Evolutionary conservation across 306 rosid genomes (phyloP), one percentile per base, ranked within the genome.

Genomic region (Cucurbita pepo): DNA sequence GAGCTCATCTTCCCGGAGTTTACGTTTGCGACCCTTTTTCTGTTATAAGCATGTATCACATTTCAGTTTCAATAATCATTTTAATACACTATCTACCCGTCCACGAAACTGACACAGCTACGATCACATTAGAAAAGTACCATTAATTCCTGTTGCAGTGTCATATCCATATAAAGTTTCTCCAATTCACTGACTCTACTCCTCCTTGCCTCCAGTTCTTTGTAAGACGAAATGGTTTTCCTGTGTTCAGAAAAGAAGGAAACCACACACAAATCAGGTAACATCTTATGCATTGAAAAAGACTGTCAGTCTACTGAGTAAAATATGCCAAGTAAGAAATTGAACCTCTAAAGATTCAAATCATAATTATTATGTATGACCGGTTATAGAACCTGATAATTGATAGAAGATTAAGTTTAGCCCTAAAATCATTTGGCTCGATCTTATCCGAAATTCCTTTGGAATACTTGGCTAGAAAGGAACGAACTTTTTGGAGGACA

Each of bases 1-100:
- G 51, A 93, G 79, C 87, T 93, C 96, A 34, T 90, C 91, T 77
- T 88, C 96, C 0, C 85, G 82, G 3, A 90, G 83, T 80, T 87
- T 93, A 48, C 97, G 96, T 72, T 90, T 93, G 63, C 77, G 85
- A 56, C 94, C 98, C 55, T 74, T 84, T 76, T 87, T 80, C 84
- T 77, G 62, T 21, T 69, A 16, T 59, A 13, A 81, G 78, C 41
- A 64, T 52, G 73, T 15, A n/a, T 43, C 7, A 14, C 22, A 62
- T 55, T 40, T 54, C 54, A 41, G 47, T 22, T 53, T 72, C 57
- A 67, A 21, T 34, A 55, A 60, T 55, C 19, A 63, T 62, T 59
- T 11, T 21, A 50, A 16, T 19, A 74, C 51, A 62, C 70, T 44
- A n/a, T 38, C 74, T 15, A 71, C 69, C 1, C 13, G 5, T 36